Base-by-base conservation (phyloP, 352 stramenopile species). In the Globisporangium paddicum region DNA sequence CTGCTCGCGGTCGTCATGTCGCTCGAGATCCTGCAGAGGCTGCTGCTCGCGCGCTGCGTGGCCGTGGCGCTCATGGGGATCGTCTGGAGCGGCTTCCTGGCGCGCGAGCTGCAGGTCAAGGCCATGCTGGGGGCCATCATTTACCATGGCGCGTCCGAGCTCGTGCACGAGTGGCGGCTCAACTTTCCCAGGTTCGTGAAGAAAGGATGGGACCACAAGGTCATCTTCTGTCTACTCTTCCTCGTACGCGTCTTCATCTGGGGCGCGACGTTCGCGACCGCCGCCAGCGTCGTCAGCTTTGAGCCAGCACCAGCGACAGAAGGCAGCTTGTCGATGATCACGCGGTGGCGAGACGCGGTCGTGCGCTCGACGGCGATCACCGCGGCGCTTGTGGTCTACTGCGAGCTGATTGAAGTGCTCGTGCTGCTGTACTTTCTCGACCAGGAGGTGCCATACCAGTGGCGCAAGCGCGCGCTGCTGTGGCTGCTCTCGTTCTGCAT, bases 211-310 rank as follows among this genome's bases (percentile, higher is more conserved):
- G 64, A 79, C 48, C 68, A 56, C 18, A 68, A 69, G 57, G 53
- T 84, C 26, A 72, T 79, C 57, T 62, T 79, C 5, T 82, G 66
- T 68, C 55, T 78, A 52, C 58, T 86, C 0, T 84, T 87, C 54
- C 84, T 75, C 72, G 66, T 77, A 46, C 75, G 77, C 9, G 73
- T 90, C 38, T 83, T 87, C 62, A 69, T 82, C n/a, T 87, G 77
- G 77, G 76, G 72, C 13, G 66, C 77, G 3, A 74, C 77, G 2
- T 52, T 88, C 37, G 74, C 69, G 40, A 71, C 70, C 3, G 53
- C 52, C 6, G 18, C 30, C 6, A 54, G 47, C 9, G 47, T 41
- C 18, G 47, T 54, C 9, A 5, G 41, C 28, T 40, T 54, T 52
- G 19, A 25, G 10, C 2, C 26, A 14, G 28, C 47, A 28, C n/a